Conservation (phyloP, 805 yeast genomes). For the Metschnikowia kofuensis region DNA sequence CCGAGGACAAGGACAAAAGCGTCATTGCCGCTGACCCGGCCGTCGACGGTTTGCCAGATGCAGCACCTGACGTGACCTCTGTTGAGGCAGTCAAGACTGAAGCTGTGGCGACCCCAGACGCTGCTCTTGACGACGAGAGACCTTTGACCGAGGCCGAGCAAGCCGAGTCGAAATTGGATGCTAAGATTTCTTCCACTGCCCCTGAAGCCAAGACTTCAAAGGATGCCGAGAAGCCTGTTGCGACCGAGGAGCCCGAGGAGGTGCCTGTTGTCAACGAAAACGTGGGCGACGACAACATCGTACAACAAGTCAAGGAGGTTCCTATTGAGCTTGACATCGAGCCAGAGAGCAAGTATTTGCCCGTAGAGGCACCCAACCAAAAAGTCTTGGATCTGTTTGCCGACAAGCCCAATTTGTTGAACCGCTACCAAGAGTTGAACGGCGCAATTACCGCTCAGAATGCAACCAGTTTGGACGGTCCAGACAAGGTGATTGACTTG, state of each 20-base stretch:
- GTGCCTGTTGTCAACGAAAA: constrained; percentile 5
- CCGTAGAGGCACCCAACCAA: constrained; percentile 35
- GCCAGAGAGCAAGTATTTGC: constrained; percentile 33
- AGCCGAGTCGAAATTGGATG: background rate
- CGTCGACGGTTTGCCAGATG: background rate
- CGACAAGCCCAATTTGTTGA: constrained; percentile 48
- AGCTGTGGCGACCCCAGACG: background rate
- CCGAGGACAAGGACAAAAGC: too few species aligned
- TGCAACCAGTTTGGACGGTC: constrained; percentile 45
- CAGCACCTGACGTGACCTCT: constrained; percentile 1
- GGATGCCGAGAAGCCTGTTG: background rate
- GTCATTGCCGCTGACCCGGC: constrained; percentile 4
- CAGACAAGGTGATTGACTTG: constrained; percentile 46
- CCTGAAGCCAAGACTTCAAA: background rate
- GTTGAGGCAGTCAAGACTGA: constrained; percentile 1
- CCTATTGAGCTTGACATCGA: constrained; percentile 36
- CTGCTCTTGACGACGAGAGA: constrained; percentile 8
- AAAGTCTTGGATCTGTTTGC: constrained; percentile 36
- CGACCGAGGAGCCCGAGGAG: constrained; percentile 2
- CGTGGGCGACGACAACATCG: constrained; percentile 27
- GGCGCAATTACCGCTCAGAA: constrained; percentile 46
- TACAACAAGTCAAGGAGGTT: constrained; percentile 24
- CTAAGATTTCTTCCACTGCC: background rate
- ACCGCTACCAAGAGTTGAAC: constrained; percentile 49
- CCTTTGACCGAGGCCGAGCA: constrained; percentile 12